Base-by-base conservation (phyloP, 805 yeast species). In the Candida ponderosae region DNA sequence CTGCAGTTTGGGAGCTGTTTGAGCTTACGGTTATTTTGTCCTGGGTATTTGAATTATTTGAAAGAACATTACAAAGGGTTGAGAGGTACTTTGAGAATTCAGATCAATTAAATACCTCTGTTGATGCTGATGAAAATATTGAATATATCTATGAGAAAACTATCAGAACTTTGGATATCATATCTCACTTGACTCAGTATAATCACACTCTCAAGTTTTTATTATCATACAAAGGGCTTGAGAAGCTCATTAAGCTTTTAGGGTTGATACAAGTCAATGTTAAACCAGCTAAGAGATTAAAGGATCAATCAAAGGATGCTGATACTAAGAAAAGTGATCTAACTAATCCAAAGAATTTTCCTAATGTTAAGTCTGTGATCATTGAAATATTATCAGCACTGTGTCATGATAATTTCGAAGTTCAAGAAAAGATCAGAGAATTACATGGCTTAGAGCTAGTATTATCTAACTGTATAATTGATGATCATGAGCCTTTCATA, bases 401-500 rank as follows among this genome's bases (percentile, higher is more conserved):
- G 33, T 67, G 73, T 0, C 70, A 70, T 44, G 62, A 70, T 1
- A 70, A 77, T 33, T 62, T 57, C 32, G 63, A 63, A 5, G 71
- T 76, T 5, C 96, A 90, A 53, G 90, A 89, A 39, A 54, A 60
- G 31, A 63, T 84, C 27, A 63, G 97, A 33, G 71, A 70, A 21
- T 46, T 65, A 1, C 84, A 81, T 33, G 95, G 87, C 0, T 56
- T 90, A 13, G 85, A 78, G 37, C 58, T 85, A 16, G 68, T 89
- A 0, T 62, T 90, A 18, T 81, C 89, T 7, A 81, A 80, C 44
- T 89, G 97, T 61, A 74, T 82, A 29, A 78, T 93, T 36, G 97
- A 90, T 56, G 80, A 79, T 32, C 77, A 84, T 53, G 94, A 93
- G 55, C 97, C 97, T 0, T 90, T 71, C 41, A 80, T 84, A 39